phyloP scores from a whole-genome alignment of 2,329 filamentous ascomycete genomes.

The Sporothrix phasma region DNA sequence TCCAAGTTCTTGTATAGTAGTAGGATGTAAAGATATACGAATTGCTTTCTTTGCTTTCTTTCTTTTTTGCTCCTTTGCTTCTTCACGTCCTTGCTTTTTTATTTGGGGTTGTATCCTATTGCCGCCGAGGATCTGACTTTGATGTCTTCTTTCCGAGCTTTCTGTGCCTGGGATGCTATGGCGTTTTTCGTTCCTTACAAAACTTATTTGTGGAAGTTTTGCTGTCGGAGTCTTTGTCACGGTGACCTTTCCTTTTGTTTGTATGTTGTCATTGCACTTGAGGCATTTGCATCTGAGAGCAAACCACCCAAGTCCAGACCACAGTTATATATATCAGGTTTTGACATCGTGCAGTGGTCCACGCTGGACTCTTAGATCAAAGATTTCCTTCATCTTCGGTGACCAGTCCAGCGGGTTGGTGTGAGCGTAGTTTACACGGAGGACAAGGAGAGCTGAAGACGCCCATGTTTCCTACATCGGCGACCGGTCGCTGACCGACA shows the following conservation, averaged over 20 bases:
- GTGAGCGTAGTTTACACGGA: background rate
- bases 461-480: background rate
- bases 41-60: background rate
- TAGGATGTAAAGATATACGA: background rate
- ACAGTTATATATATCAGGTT: background rate
- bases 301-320: too few relatives aligned
- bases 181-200: background rate
- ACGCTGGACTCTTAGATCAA: background rate
- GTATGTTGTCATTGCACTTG: too few relatives aligned
- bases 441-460: background rate
- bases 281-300: background rate
- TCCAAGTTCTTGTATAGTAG: background rate
- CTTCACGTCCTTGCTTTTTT: background rate
- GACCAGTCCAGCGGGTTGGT: background rate
- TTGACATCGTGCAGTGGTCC: background rate
- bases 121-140: too few relatives aligned
- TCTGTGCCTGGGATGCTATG: too few relatives aligned
- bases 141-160: too few relatives aligned
- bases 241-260: background rate
- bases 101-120: too few relatives aligned
- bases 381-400: background rate
- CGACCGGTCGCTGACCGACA: background rate
- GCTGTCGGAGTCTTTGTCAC: background rate
- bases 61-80: background rate
- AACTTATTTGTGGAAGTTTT: background rate